These are phyloP conservation scores for Dictyostelium citrinum DNA, from an alignment of 78 protist genomes.

Conservation along the genomic window DNA sequence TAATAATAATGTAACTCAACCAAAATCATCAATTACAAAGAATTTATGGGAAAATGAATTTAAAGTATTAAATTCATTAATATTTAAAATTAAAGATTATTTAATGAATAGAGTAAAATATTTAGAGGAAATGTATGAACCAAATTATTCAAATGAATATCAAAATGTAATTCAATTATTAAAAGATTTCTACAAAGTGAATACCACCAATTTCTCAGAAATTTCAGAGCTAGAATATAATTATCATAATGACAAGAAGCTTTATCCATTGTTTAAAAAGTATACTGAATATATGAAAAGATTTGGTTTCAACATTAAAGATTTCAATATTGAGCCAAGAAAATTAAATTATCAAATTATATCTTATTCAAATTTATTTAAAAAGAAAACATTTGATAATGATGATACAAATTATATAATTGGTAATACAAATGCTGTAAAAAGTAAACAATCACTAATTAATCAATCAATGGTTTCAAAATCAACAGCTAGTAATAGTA, in stretches of 20 bases:
- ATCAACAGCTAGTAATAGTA: neutral
- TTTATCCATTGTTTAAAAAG: neutral
- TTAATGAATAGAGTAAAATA: neutral
- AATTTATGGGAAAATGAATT: neutral
- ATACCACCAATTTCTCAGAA: neutral
- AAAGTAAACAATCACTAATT: neutral
- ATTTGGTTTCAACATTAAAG: neutral
- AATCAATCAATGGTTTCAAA: neutral
- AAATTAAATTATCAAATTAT: neutral
- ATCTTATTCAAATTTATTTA: neutral
- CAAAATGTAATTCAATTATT: neutral
- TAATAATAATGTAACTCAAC: neutral
- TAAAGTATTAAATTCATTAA: neutral
- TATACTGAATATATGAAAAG: constrained; percentile 11
- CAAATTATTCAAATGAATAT: neutral
- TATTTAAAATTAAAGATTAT: neutral
- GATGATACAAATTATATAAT: neutral
- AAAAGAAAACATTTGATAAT: neutral
- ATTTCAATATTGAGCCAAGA: neutral
- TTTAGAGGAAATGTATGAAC: neutral
- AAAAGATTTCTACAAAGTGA: neutral
- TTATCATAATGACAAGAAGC: neutral
- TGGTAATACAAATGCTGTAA: neutral
- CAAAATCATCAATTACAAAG: neutral
- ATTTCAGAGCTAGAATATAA: neutral